Base-by-base conservation (phyloP, 2,329 filamentous ascomycete species). In the Whalleya microplaca region DNA sequence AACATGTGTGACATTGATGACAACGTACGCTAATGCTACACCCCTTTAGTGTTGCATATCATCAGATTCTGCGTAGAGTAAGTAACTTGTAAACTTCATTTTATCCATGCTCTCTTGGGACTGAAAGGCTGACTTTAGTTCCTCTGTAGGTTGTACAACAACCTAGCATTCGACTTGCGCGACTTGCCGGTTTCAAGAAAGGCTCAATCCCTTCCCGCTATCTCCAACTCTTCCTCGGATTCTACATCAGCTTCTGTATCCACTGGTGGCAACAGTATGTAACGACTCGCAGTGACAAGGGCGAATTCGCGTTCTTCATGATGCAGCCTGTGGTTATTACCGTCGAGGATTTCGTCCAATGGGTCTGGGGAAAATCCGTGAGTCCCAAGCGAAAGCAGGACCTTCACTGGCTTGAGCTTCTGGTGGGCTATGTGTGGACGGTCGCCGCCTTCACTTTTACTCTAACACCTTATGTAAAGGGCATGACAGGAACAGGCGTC, bases 271-370 rank as follows among this genome's bases (percentile, higher is more conserved):
- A 58, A 37, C 52, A 48, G 3, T 62, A 53, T 41, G 42, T 27
- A 2, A 32, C 51, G n/a, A 19, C 50, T 21, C 56, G 61, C 3
- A 18, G 37, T 10, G 61, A 54, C 43, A 43, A 44, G 3, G 59
- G 55, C 44, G 59, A 62, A 41, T 32, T 60, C 27, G 45, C 52
- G 3, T 62, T 64, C 27, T 64, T 62, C 55, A 58, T 62, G 62
- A 2, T 41, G 45, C 62, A 64, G 40, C 56, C 59, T n/a, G 45
- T 62, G 18, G 47, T 61, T 45, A 64, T 64, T 32, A 62, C 54
- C 37, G 14, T 55, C 10, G 62, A 64, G 40, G 62, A 63, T 48
- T 51, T 54, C 40, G 23, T 58, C 4, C 53, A 29, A 21, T 63
- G 58, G 58, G 14, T 52, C 7, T 61, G 61, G 61, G 29, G 37